Conservation (phyloP, 2,329 filamentous ascomycete genomes). For the Diaporthe ampelina region DNA sequence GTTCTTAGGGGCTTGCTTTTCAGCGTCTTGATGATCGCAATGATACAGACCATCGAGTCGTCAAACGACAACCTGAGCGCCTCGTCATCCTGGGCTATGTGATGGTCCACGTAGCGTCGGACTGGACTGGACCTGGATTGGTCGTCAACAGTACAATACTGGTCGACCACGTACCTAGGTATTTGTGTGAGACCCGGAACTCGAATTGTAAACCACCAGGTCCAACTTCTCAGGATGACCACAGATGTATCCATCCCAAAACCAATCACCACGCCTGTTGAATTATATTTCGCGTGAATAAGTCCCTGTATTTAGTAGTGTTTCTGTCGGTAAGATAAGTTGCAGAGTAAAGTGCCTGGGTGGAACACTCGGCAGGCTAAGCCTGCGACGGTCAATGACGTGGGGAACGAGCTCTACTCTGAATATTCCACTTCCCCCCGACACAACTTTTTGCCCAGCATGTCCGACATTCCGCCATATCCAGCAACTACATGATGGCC, state of each 20-base stretch:
- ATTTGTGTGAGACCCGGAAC: background rate
- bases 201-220: background rate
- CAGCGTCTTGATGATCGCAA: conserved; percentile 63
- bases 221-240: background rate
- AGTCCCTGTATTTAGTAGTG: background rate
- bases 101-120: conserved; percentile 1
- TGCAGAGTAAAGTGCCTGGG: background rate
- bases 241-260: background rate
- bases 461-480: conserved; percentile 3
- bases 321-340: too few species aligned
- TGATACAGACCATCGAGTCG: conserved; percentile 54
- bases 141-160: background rate
- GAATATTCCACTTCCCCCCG: conserved; percentile 14
- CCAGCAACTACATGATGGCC: conserved; percentile 31
- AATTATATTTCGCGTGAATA: background rate
- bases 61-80: conserved; percentile 34
- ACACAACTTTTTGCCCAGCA: conserved; percentile 34
- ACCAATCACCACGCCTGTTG: background rate
- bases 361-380: conserved; percentile 21
- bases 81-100: conserved; percentile 19
- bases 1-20: conserved; percentile 59
- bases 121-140: background rate
- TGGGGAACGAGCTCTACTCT: conserved; percentile 33
- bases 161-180: background rate
- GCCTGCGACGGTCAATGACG: conserved; percentile 38